phyloP scores from a whole-genome alignment of 768 basidiomycete species.

The Plicaturopsis crispa region DNA sequence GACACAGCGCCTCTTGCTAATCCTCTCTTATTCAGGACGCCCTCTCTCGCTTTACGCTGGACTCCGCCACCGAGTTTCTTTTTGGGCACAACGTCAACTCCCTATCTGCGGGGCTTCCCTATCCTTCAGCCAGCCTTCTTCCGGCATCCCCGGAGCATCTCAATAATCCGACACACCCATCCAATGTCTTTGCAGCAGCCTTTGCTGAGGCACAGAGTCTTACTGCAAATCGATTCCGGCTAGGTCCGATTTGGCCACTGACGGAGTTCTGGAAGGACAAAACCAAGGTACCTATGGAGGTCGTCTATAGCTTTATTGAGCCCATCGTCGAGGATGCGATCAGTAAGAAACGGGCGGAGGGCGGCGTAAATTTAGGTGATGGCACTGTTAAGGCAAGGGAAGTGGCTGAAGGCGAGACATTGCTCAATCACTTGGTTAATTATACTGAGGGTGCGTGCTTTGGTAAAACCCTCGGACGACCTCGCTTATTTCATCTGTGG shows the following conservation, averaged over 20 bases:
- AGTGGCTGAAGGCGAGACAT: slow-evolving; percentile 32
- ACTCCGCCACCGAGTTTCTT: slow-evolving; percentile 60
- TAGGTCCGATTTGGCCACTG: slow-evolving; percentile 32
- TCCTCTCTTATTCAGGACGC: slow-evolving; percentile 31
- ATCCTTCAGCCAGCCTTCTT: slow-evolving; percentile 15
- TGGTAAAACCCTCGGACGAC: too few species aligned
- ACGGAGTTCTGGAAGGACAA: slow-evolving; percentile 26
- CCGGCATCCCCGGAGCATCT: slow-evolving; percentile 11
- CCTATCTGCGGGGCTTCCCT: slow-evolving; percentile 21
- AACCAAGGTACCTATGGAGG: slow-evolving; percentile 24
- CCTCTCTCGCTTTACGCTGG: slow-evolving; percentile 56
- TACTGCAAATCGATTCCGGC: slow-evolving; percentile 17
- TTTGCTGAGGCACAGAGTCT: slow-evolving; percentile 20
- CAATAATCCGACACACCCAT: slow-evolving; percentile 14
- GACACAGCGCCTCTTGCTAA: slow-evolving; percentile 5
- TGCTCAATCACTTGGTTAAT: slow-evolving; percentile 45
- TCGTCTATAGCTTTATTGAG: slow-evolving; percentile 30
- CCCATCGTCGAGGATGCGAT: slow-evolving; percentile 31
- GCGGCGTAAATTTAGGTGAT: too few species aligned
- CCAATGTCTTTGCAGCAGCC: slow-evolving; percentile 25
- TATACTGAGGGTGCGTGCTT: slow-evolving; percentile 38
- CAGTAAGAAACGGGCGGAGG: slow-evolving; percentile 13
- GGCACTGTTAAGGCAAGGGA: too few species aligned
- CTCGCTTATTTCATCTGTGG: too few species aligned
- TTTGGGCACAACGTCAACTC: slow-evolving; percentile 37